Conservation (phyloP, 805 yeast species). For the Brettanomyces custersianus region DNA sequence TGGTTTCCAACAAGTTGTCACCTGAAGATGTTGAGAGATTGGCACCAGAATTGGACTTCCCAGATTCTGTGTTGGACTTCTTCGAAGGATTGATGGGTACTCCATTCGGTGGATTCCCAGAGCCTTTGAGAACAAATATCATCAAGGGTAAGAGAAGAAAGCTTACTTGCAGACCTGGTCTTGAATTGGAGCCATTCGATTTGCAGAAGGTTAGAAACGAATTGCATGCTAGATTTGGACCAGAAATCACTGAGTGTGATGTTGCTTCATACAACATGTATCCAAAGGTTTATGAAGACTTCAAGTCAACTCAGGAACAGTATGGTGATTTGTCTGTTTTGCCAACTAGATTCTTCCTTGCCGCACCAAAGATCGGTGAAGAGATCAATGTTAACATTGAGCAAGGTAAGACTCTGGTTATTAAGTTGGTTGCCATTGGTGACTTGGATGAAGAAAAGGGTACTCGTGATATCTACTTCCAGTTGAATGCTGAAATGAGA, state of each 20-base stretch:
- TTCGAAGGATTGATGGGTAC: conserved; percentile 99
- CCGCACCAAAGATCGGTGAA: conserved; percentile 81
- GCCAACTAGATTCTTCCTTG: conserved; percentile 86
- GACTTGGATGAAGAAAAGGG: conserved; percentile 82
- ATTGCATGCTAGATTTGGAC: conserved; percentile 67
- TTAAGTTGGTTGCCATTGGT: conserved; percentile 88
- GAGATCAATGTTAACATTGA: conserved; percentile 86
- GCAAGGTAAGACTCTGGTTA: conserved; percentile 87
- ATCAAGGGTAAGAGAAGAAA: conserved; percentile 89
- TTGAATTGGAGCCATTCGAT: conserved; percentile 79
- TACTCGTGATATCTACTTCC: conserved; percentile 92
- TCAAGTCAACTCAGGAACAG: conserved; percentile 59
- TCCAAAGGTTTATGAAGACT: conserved; percentile 93
- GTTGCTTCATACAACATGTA: conserved; percentile 96
- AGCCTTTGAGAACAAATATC: conserved; percentile 89
- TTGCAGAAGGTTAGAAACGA: conserved; percentile 64
- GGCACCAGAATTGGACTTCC: conserved; percentile 93
- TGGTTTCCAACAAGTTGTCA: conserved; percentile 90
- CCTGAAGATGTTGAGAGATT: conserved; percentile 79
- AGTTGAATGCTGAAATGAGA: conserved; percentile 97
- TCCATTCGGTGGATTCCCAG: conserved; percentile 99
- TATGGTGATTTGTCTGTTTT: conserved; percentile 91
- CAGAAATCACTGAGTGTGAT: conserved; percentile 69
- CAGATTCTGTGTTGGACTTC: conserved; percentile 95
- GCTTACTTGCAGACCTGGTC: conserved; percentile 85